phyloP scores from a whole-genome alignment of 108 stramenopile genomes.

The Pseudonitzschia delicatissima region DNA sequence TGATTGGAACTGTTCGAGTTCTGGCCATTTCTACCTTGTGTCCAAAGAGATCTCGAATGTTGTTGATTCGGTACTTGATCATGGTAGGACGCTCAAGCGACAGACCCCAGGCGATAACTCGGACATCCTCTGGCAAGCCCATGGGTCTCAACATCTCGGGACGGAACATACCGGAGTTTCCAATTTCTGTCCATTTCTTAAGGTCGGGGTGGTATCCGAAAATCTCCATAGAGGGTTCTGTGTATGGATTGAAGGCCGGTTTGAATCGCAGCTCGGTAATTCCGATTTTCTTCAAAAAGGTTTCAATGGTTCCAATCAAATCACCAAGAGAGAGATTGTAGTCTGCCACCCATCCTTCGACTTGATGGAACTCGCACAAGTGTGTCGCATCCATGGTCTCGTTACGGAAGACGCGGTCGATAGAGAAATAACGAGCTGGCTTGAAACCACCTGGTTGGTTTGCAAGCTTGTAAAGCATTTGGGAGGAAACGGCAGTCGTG shows the following conservation, averaged over 20 bases:
- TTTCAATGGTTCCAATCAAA: constrained; percentile 97
- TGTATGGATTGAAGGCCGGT: constrained; percentile 99
- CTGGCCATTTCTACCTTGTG: constrained; percentile 98
- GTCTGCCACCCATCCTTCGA: constrained; percentile 99
- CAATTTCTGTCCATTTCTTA: constrained; percentile 99
- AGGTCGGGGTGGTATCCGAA: constrained; percentile 99
- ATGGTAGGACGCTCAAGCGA: constrained; percentile 99
- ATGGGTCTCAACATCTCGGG: constrained; percentile 99
- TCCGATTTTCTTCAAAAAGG: constrained; percentile 99
- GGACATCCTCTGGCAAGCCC: constrained; percentile 99
- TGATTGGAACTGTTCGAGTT: constrained; percentile 92
- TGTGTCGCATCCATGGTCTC: constrained; percentile 99
- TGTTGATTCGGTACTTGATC: constrained; percentile 99
- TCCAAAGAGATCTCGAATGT: constrained; percentile 99
- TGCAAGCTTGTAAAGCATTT: constrained; percentile 96
- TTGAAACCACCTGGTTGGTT: constrained; percentile 95
- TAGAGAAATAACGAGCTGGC: constrained; percentile 95
- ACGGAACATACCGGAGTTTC: constrained; percentile 99
- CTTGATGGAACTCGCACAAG: constrained; percentile 99
- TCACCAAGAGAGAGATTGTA: constrained; percentile 96
- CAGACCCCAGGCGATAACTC: constrained; percentile 99
- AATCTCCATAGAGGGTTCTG: constrained; percentile 99
- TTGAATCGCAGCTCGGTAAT: constrained; percentile 99
- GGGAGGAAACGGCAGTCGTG: constrained; percentile 96
- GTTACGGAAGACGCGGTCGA: constrained; percentile 99